These are phyloP conservation scores for Sarocladium brachiariae DNA, from an alignment of 2,329 filamentous ascomycete species.

Conservation along the genomic window DNA sequence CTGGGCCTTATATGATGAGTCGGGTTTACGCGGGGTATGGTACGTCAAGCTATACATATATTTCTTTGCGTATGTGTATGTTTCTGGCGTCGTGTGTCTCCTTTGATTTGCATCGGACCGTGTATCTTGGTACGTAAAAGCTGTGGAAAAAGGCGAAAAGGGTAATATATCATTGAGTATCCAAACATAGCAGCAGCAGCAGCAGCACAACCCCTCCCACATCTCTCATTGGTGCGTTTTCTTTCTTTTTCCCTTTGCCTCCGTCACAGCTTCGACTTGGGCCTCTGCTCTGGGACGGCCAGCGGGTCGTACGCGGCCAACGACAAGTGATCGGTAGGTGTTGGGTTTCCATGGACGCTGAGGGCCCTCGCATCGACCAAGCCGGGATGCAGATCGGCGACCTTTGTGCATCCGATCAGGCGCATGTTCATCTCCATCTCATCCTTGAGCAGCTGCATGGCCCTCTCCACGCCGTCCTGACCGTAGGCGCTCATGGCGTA, in stretches of 20 bases:
- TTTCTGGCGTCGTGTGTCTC: neutral
- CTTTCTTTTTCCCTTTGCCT: too few species aligned
- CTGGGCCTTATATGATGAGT: too few species aligned
- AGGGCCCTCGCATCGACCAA: constrained; percentile 74
- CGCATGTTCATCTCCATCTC: constrained; percentile 99
- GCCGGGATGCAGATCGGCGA: constrained; percentile 73
- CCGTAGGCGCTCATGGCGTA: constrained; percentile 96
- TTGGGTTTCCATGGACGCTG: constrained; percentile 41
- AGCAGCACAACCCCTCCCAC: too few species aligned
- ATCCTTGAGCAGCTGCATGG: constrained; percentile 88
- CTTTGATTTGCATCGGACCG: neutral
- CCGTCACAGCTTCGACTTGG: constrained; percentile 47
- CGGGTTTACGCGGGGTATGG: too few species aligned
- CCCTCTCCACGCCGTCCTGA: constrained; percentile 75
- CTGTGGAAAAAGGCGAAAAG: too few species aligned
- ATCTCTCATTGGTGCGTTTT: too few species aligned
- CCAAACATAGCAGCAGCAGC: too few species aligned
- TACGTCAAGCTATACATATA: too few species aligned
- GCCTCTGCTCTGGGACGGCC: constrained; percentile 42
- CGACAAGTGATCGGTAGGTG: constrained; percentile 42
- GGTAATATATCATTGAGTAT: too few species aligned
- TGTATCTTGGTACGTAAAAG: too few species aligned
- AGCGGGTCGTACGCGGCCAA: constrained; percentile 47
- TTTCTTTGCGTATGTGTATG: neutral
- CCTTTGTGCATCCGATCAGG: constrained; percentile 68